Evolutionary conservation across 257 asterid species (phyloP), one percentile per base, ranked within the genome.

Genomic region (Vinca minor): DNA sequence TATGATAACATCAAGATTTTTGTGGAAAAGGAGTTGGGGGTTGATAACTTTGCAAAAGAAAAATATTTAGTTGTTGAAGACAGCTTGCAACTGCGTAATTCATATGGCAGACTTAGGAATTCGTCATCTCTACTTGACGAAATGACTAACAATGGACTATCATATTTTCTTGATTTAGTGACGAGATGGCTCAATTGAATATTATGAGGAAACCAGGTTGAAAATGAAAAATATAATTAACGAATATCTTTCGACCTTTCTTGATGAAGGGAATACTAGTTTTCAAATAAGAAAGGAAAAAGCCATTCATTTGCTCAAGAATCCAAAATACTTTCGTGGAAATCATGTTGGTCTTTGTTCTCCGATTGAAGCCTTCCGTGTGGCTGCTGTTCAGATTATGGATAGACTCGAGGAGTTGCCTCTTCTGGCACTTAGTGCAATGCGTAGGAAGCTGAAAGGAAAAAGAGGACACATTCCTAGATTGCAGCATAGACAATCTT

Each of bases 101-200:
- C 74, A 25, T 48, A 56, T 31, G 63, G 70, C 46, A 66, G 48
- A 46, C 62, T 79, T 70, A 75, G 63, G 76, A 76, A 79, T 67
- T 23, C 79, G 54, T 71, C 53, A 44, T 67, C 54, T 65, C 69
- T 84, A 70, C 76, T 88, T 52, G 87, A 91, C 74, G 59, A 61
- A 44, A 79, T 91, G 98, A 83, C 85, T 70, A 79, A 77, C 65
- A 79, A 73, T 65, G 91, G 89, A 67, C 66, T 91, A 67, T 79
- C 52, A 69, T 68, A 78, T 71, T 50, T 85, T 67, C 68, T 65
- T 14, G 71, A 68, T 76, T 70, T 77, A 60, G 83, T 91, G 65
- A 76, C 81, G n/a, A 0, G 88, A 76, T 26, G 84, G 87, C 55
- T 46, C 36, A n/a, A 41, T 56, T 74, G 69, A 63, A 60, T 79